These are phyloP conservation scores for Pichia gijzeniarum DNA, from an alignment of 805 yeast species.

Conservation along the genomic window DNA sequence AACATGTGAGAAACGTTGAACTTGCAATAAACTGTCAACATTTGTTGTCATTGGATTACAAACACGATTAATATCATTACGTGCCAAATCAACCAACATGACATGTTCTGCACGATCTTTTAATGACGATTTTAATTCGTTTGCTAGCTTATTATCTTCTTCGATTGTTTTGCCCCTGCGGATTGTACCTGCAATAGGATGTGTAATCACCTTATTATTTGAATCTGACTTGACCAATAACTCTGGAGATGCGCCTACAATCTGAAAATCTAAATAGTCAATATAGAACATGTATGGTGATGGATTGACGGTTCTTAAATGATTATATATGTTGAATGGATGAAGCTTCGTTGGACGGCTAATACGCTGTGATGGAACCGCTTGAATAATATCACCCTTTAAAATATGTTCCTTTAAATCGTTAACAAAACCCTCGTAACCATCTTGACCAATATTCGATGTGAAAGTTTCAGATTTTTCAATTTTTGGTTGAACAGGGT, in stretches of 20 bases:
- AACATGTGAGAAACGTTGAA: constrained; percentile 93
- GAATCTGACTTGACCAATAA: constrained; percentile 75
- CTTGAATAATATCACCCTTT: constrained; percentile 93
- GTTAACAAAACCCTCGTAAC: constrained; percentile 80
- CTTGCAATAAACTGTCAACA: constrained; percentile 83
- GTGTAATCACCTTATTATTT: constrained; percentile 74
- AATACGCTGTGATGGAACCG: constrained; percentile 96
- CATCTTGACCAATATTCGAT: constrained; percentile 90
- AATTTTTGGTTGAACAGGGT: constrained; percentile 74
- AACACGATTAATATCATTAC: constrained; percentile 94
- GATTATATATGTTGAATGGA: constrained; percentile 94
- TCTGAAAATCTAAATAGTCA: constrained; percentile 85
- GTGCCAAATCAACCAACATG: constrained; percentile 95
- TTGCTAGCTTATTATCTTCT: constrained; percentile 84
- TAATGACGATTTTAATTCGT: constrained; percentile 60
- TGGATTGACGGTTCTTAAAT: constrained; percentile 91
- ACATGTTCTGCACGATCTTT: constrained; percentile 98
- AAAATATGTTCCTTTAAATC: constrained; percentile 73
- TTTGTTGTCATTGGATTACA: constrained; percentile 79
- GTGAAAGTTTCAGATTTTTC: constrained; percentile 59
- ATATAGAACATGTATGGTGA: constrained; percentile 95
- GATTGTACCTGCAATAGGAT: constrained; percentile 98
- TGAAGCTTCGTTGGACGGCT: constrained; percentile 92
- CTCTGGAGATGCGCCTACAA: constrained; percentile 98
- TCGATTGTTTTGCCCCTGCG: constrained; percentile 83